Evolutionary conservation across 352 stramenopile genomes (phyloP).

Genomic region (Paralagenidium karlingii): DNA sequence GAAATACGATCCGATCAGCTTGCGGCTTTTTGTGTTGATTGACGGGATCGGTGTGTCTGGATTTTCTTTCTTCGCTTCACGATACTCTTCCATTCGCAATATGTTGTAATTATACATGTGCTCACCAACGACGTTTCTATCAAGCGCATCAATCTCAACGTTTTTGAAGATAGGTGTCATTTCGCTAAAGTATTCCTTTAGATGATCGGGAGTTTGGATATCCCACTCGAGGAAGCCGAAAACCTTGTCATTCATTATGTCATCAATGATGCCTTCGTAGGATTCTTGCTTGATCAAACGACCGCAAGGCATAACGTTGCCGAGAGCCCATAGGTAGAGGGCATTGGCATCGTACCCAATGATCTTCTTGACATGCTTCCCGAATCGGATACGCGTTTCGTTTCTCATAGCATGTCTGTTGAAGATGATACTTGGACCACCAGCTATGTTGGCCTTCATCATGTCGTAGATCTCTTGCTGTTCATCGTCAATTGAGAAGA

Average conservation of each 20-base stretch:
- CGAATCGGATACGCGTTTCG: not conserved
- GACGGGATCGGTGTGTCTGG: not conserved
- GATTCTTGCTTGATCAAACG: conserved; percentile 5
- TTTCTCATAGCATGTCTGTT: not conserved
- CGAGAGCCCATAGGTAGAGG: conserved; percentile 16
- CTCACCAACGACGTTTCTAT: conserved; percentile 3
- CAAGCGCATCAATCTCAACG: conserved; percentile 1
- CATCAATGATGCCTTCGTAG: conserved; percentile 15
- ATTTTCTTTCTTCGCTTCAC: not conserved
- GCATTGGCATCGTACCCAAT: conserved; percentile 11
- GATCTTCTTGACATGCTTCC: conserved; percentile 1
- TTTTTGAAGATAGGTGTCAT: conserved; percentile 15
- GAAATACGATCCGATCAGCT: conserved; percentile 21
- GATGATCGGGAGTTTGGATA: conserved; percentile 15
- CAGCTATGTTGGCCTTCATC: conserved; percentile 3
- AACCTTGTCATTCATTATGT: conserved; percentile 15
- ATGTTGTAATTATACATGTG: conserved; percentile 9
- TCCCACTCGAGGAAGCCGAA: conserved; percentile 28
- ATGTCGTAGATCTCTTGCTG: not conserved
- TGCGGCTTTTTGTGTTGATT: conserved; percentile 2
- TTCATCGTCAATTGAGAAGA: conserved; percentile 3
- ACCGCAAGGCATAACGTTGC: conserved; percentile 17
- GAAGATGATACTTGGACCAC: conserved; percentile 4
- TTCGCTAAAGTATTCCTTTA: conserved; percentile 16
- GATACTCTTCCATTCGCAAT: not conserved